A percentile compares a stretch with the other conserved stretches of the same genome.
Evolutionary conservation across 176 grass and related monocot species (phyloP).

Genomic region (Urochloa ruziziensis): DNA sequence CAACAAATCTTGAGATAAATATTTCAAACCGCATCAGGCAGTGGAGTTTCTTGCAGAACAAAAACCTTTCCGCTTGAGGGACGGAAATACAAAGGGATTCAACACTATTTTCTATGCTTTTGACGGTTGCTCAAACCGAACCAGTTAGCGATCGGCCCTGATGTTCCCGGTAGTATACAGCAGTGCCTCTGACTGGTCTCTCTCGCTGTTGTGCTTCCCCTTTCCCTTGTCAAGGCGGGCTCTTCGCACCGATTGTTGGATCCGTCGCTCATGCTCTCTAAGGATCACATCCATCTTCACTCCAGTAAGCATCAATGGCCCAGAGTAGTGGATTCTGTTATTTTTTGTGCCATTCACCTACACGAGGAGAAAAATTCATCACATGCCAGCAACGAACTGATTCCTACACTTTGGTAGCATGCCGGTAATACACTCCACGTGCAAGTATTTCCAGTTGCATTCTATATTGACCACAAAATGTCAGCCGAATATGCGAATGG

Average conservation of each 20-base stretch:
- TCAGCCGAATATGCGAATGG: background rate
- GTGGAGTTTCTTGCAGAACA: constrained; percentile 23
- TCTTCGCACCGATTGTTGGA: constrained; percentile 74
- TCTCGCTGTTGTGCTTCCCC: constrained; percentile 57
- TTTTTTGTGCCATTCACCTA: constrained; percentile 78
- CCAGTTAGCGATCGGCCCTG: constrained; percentile 38
- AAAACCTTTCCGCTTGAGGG: constrained; percentile 29
- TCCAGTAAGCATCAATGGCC: constrained; percentile 89
- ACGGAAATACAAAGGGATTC: constrained; percentile 6
- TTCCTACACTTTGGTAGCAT: background rate
- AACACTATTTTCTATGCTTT: constrained; percentile 19
- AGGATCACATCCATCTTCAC: constrained; percentile 89
- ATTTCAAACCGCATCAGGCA: background rate
- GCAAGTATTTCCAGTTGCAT: background rate
- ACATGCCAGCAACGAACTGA: constrained; percentile 17
- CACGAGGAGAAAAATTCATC: constrained; percentile 26
- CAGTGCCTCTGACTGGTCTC: constrained; percentile 66
- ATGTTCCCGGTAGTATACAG: constrained; percentile 55
- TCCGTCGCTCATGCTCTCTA: constrained; percentile 85
- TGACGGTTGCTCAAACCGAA: background rate
- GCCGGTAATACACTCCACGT: background rate
- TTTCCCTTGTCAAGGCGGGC: constrained; percentile 81
- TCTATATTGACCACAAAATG: background rate
- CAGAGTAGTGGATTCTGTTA: constrained; percentile 94
- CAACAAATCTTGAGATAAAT: too few relatives aligned